These are phyloP conservation scores for Thielaviopsis cerberus DNA, from an alignment of 2,329 filamentous ascomycete species.

Conservation along the genomic window DNA sequence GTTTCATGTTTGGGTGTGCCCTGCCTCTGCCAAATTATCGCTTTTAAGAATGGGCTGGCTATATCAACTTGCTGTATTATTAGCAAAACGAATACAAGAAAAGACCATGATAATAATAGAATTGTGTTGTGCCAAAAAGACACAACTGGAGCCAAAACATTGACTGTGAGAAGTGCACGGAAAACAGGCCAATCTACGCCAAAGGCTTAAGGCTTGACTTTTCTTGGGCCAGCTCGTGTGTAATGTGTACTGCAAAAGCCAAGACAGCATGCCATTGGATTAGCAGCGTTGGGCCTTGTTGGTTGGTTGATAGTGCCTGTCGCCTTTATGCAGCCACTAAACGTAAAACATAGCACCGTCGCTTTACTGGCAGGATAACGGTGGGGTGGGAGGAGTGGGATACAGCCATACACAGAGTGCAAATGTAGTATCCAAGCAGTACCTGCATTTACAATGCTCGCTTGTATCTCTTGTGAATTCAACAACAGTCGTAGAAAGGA, in stretches of 20 bases:
- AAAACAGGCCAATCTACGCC: background rate
- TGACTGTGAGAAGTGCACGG: background rate
- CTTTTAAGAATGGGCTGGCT: too few species aligned
- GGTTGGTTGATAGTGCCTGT: background rate
- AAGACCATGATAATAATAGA: background rate
- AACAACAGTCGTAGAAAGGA: background rate
- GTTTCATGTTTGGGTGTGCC: background rate
- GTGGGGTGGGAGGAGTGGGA: background rate
- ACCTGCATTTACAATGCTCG: background rate
- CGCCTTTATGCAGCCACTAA: background rate
- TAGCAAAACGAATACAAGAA: too few species aligned
- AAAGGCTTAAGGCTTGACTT: background rate
- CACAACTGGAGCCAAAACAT: background rate
- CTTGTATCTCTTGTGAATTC: background rate
- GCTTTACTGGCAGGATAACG: too few species aligned
- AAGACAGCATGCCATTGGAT: too few species aligned
- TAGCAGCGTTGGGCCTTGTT: background rate
- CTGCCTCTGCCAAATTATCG: background rate
- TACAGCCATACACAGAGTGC: background rate
- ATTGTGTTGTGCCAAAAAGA: background rate
- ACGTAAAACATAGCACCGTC: background rate
- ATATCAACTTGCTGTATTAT: too few species aligned
- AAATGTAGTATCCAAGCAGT: background rate
- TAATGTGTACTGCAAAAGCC: background rate
- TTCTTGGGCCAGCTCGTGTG: background rate